Conservation (phyloP, 257 asterid species). For the Jacaranda copaia region DNA sequence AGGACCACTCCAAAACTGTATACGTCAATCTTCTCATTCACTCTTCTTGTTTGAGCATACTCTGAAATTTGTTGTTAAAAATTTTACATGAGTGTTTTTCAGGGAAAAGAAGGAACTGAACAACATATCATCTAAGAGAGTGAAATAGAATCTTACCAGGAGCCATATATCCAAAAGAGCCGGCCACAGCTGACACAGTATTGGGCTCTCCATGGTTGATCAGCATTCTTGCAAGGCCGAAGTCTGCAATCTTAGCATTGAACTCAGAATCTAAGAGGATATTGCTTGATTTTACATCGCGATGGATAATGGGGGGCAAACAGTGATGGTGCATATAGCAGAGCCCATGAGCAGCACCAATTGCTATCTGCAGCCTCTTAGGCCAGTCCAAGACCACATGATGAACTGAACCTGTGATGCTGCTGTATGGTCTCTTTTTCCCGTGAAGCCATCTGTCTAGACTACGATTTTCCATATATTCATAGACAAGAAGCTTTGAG, state of each 20-base stretch:
- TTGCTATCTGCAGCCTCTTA: slow-evolving; percentile 58
- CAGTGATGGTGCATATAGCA: slow-evolving; percentile 67
- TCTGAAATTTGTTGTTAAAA: slow-evolving; percentile 50
- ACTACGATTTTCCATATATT: slow-evolving; percentile 80
- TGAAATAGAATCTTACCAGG: slow-evolving; percentile 49
- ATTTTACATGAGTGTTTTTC: slow-evolving; percentile 12
- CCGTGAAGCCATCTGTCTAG: slow-evolving; percentile 80
- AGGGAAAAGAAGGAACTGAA: background rate
- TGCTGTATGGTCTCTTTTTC: slow-evolving; percentile 35
- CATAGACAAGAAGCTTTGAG: slow-evolving; percentile 78
- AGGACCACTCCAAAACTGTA: slow-evolving; percentile 89
- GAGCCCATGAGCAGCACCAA: slow-evolving; percentile 66
- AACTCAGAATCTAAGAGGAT: slow-evolving; percentile 52
- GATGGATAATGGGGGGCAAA: slow-evolving; percentile 56
- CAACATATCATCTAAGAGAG: background rate
- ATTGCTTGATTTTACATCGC: slow-evolving; percentile 63
- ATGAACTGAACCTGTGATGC: slow-evolving; percentile 47
- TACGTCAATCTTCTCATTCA: slow-evolving; percentile 87
- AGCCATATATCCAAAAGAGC: slow-evolving; percentile 69
- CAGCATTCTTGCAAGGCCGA: slow-evolving; percentile 61
- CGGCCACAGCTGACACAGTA: slow-evolving; percentile 62
- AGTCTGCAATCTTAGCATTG: slow-evolving; percentile 68
- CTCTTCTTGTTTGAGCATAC: slow-evolving; percentile 74
- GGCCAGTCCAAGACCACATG: slow-evolving; percentile 60
- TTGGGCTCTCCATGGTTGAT: slow-evolving; percentile 53